phyloP scores from a whole-genome alignment of 768 basidiomycete species.

The Mycena polygramma region DNA sequence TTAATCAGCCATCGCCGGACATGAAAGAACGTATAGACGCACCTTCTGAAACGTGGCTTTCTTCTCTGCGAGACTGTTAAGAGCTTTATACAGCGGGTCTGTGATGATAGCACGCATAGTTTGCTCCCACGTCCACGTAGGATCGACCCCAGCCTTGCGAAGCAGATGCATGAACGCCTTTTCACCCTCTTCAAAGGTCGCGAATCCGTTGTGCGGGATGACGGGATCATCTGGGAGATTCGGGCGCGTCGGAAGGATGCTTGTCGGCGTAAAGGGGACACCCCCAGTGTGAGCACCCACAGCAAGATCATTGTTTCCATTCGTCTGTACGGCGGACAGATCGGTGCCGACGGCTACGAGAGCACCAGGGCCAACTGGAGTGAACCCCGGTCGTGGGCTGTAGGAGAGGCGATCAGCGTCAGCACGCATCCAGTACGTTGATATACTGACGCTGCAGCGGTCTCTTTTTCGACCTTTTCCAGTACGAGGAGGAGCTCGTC shows the following conservation, averaged over 20 bases:
- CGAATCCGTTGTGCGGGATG: slow-evolving; percentile 91
- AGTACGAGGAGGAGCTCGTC: slow-evolving; percentile 89
- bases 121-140: slow-evolving; percentile 97
- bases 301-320: slow-evolving; percentile 63
- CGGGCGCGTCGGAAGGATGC: slow-evolving; percentile 78
- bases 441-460: slow-evolving; percentile 38
- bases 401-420: slow-evolving; percentile 18
- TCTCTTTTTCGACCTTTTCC: slow-evolving; percentile 87
- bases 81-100: slow-evolving; percentile 95
- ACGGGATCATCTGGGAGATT: slow-evolving; percentile 89
- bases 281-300: slow-evolving; percentile 66
- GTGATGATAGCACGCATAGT: slow-evolving; percentile 99
- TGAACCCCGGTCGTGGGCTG: slow-evolving; percentile 54
- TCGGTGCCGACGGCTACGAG: slow-evolving; percentile 65
- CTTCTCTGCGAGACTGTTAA: slow-evolving; percentile 94
- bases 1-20: not conserved
- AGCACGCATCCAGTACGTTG: slow-evolving; percentile 1
- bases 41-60: slow-evolving; percentile 96
- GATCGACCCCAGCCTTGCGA: slow-evolving; percentile 90
- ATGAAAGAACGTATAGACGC: slow-evolving; percentile 35
- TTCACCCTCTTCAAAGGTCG: slow-evolving; percentile 90
- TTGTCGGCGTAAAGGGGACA: slow-evolving; percentile 71
- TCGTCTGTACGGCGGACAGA: slow-evolving; percentile 64
- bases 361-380: slow-evolving; percentile 67
- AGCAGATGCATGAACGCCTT: slow-evolving; percentile 94